Base-by-base conservation (phyloP, 1,284 basidiomycete species). In the Termitomyces sp. region DNA sequence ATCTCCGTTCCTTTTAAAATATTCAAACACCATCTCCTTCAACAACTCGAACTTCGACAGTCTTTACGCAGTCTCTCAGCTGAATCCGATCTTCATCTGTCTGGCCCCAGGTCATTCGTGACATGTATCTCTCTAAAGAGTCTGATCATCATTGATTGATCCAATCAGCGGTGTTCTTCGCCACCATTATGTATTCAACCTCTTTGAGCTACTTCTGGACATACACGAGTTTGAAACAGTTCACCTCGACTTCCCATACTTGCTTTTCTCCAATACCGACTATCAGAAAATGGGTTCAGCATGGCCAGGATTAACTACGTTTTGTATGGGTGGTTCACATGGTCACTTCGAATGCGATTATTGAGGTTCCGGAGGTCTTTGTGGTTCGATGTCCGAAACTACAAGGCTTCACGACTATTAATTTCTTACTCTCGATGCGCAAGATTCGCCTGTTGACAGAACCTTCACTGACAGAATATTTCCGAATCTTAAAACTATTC, bases 141-240 rank as follows among this genome's bases (percentile, higher is more conserved):
- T 16, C n/a, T 53, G 7, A 38, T 40, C 6, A n/a, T 53, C 16
- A 21, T 47, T 13, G n/a, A n/a, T n/a, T n/a, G 34, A 24, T 18
- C 34, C 34, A n/a, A 11, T 14, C 21, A 18, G 26, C 10, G n/a
- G n/a, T 14, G 35, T 10, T n/a, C 14, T 44, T 24, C 33, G 21
- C 8, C 14, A 28, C 28, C 39, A 38, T 39, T 7, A 30, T n/a
- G n/a, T n/a, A n/a, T 49, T 53, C 31, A 37, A 21, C 11, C 13
- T 54, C 19, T 50, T 50, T 37, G 52, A 54, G 19, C 43, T 48
- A n/a, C 44, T 54, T 26, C 26, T 54, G 8, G 47, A 49, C 7
- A 38, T 50, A 13, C 53, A 35, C 24, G 30, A 31, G 5, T 16
- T 54, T 13, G 53, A 54, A 19, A 31, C 28, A 21, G 38, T 50